Base-by-base conservation (phyloP, 257 asterid species). In the Knoxia roxburghii region DNA sequence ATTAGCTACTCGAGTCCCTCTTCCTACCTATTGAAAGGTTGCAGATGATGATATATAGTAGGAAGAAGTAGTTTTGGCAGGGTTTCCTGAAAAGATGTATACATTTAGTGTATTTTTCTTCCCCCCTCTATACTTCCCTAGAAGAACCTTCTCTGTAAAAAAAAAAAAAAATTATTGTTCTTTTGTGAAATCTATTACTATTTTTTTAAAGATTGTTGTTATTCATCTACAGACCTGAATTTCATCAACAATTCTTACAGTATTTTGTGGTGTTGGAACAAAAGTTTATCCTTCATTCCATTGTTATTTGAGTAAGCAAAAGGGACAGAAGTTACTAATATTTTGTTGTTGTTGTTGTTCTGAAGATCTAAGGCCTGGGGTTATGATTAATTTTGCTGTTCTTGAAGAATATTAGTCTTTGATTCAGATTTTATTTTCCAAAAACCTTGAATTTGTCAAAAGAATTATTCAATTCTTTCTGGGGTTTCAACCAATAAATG, bases 21-120 rank as follows among this genome's bases (percentile, higher is more conserved):
- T 39, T 86, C 93, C 73, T 87, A 88, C 78, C 81, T 90, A 70
- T 72, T 86, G 82, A 90, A 86, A 80, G 73, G 78, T 73, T 88
- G 85, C 87, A 84, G 96, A 79, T 86, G 86, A 76, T 24, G 15
- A 17, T 10, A 56, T 21, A 17, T 33, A 7, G 62, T 46, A 58
- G n/a, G 74, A 69, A 40, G 57, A 61, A 61, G 29, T 56, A 62
- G 69, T 45, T 75, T 50, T 61, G 58, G 57, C 48, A 48, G 69
- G 24, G 33, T 26, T 14, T 59, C 12, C 7, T 29, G 12, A 68
- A 32, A 61, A 71, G 66, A 56, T 27, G 66, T 66, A 72, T 63
- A 72, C 72, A 23, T 45, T 54, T 65, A 49, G n/a, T 68, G 70
- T 73, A 43, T 67, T 49, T 32, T 61, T 14, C 9, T 37, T 37